These are phyloP conservation scores for Salix dunnii DNA, from an alignment of 345 rosid genomes.

Conservation along the genomic window DNA sequence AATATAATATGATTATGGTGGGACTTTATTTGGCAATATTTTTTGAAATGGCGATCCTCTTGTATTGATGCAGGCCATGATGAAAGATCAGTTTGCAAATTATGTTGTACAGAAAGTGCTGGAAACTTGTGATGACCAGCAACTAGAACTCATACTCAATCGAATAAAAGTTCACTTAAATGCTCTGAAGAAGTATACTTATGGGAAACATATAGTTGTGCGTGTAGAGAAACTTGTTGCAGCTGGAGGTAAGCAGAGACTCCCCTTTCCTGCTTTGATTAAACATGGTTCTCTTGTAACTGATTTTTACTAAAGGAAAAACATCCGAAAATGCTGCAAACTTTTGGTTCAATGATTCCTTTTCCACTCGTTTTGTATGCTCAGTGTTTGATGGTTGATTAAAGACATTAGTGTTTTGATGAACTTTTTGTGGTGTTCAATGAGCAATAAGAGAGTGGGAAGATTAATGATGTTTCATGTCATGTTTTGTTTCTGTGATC, in stretches of 20 bases:
- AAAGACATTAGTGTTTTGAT: background rate
- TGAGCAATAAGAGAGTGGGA: background rate
- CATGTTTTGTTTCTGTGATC: slow-evolving; percentile 3
- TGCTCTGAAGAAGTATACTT: slow-evolving; percentile 88
- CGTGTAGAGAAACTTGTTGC: slow-evolving; percentile 96
- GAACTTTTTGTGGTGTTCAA: background rate
- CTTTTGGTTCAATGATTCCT: background rate
- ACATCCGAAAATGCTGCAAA: background rate
- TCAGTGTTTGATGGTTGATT: background rate
- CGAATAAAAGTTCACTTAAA: slow-evolving; percentile 87
- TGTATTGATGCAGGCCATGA: slow-evolving; percentile 62
- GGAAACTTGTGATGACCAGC: slow-evolving; percentile 94
- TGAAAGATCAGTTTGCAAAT: slow-evolving; percentile 99
- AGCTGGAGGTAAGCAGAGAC: slow-evolving; percentile 67
- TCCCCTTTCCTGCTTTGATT: background rate
- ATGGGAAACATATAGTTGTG: slow-evolving; percentile 94
- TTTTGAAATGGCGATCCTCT: background rate
- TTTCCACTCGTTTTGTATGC: no score
- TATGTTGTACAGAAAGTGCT: slow-evolving; percentile 97
- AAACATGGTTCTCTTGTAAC: background rate
- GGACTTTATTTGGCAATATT: background rate
- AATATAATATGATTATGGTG: background rate
- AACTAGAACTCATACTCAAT: slow-evolving; percentile 70
- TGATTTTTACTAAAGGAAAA: background rate
- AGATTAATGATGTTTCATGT: background rate